Base-by-base conservation (phyloP, 2,329 filamentous ascomycete genomes). In the Diplodia mutila region DNA sequence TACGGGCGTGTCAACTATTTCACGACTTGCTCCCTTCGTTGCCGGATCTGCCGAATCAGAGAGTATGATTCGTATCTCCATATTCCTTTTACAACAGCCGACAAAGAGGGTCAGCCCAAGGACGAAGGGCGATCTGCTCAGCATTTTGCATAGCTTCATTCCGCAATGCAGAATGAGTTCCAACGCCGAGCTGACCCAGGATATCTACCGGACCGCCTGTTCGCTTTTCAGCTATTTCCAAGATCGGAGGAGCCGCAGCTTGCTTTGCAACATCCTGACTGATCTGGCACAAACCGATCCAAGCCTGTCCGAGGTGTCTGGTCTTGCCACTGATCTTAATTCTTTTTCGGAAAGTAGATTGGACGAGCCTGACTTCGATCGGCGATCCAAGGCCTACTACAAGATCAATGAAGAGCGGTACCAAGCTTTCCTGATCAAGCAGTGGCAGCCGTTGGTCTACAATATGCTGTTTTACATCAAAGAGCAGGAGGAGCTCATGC, bases 181-280 rank as follows among this genome's bases (percentile, higher is more conserved):
- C 68, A 84, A 91, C 59, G 73, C 79, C 6, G 83, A 85, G 27
- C 80, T 94, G 18, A 87, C 87, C 59, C 80, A 85, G 53, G 84
- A 86, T 42, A 87, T 96, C 0, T 97, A 91, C 75, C 83, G 87
- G 54, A 92, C 92, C 0, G 80, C 95, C 11, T 90, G 91, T 4
- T 89, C 91, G 0, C 85, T 98, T 39, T 98, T 97, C 75, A 91
- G 92, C 66, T 97, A 94, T 76, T 94, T 98, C 82, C 92, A 89
- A 72, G 94, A 98, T 77, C 86, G 89, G 52, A 82, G 87, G 52
- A 96, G 93, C 74, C 87, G 95, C 66, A 84, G 89, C 69, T 85
- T 92, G 0, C 81, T 98, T 32, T 91, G 91, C 18, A 85, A 89
- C 53, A 90, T 97, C 3, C 80, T 98, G 8, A 79, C 84, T 16